Percentiles rank a stretch among this genome's conserved stretches.
Evolutionary conservation across 2,329 filamentous ascomycete genomes (phyloP).

Genomic region (Epichloe baconii): DNA sequence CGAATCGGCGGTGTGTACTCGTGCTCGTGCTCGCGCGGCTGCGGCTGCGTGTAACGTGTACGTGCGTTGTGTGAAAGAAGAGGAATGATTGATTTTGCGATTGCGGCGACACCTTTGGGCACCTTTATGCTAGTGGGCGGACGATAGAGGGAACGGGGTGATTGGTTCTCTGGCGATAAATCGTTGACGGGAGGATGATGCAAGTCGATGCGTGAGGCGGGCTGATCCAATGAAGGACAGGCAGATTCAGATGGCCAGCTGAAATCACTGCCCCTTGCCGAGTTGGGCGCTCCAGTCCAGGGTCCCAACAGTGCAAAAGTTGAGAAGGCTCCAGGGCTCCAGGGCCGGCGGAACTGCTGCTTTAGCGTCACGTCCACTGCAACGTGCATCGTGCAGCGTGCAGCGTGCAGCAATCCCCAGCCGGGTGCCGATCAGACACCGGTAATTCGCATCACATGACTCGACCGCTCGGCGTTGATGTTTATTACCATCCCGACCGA

Average conservation of each 20-base stretch:
- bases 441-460: constrained; percentile 3
- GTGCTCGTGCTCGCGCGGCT: not conserved
- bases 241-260: not conserved
- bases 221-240: not conserved
- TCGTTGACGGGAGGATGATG: not conserved
- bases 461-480: not conserved
- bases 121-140: not conserved
- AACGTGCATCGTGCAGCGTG: no score
- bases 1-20: constrained; percentile 1
- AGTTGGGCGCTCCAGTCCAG: no score
- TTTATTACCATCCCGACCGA: no score
- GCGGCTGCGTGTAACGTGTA: no score
- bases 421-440: not conserved
- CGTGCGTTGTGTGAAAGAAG: not conserved
- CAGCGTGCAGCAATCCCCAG: not conserved
- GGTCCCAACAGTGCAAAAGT: no score
- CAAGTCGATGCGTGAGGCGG: not conserved
- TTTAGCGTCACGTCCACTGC: not conserved
- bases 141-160: not conserved
- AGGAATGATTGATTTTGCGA: not conserved
- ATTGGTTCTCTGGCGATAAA: not conserved
- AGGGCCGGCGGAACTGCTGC: not conserved
- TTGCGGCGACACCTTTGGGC: not conserved
- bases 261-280: not conserved
- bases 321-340: not conserved